Base-by-base conservation (phyloP, 306 rosid genomes). In the Inga laurina region DNA sequence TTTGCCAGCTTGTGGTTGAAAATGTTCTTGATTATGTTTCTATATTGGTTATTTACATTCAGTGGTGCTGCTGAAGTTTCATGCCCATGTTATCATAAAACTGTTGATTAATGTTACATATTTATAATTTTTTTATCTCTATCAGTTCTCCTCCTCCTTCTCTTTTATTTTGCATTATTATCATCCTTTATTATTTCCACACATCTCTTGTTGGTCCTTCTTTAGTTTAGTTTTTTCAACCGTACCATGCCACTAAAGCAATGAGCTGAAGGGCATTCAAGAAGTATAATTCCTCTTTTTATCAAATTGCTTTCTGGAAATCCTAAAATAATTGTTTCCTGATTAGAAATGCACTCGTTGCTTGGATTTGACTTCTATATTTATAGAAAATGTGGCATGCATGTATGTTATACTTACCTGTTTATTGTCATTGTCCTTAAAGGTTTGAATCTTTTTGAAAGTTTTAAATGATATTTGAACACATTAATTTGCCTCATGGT, bases 21-120 rank as follows among this genome's bases (percentile, higher is more conserved):
- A 22, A 71, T 70, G 52, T 71, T 21, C 35, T 41, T 44, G 39
- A 71, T 83, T 57, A 18, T 83, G 35, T 80, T 41, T 66, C 44
- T 39, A 2, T 76, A 48, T 46, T 82, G 48, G 10, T 48, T 64
- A 21, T 72, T 34, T n/a, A 49, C 21, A 27, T 30, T 39, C 45
- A 74, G 66, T 5, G 14, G 2, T n/a, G 46, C 62, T 4, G 68
- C 77, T 83, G 84, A 76, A 75, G 73, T 82, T 82, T 86, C 46
- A 8, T 62, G 8, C 61, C 43, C 3, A 3, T 79, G 48, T 46
- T 22, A 61, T 82, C 37, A 10, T 24, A 6, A 68, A 74, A 67
- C 45, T 67, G 34, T 16, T 12, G 77, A 35, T 32, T 43, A 27
- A 62, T 3, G 46, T 57, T 65, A 15, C 61, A 19, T 30, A 45